Conservation (phyloP, 805 yeast species). For the Osmozyma mogii region DNA sequence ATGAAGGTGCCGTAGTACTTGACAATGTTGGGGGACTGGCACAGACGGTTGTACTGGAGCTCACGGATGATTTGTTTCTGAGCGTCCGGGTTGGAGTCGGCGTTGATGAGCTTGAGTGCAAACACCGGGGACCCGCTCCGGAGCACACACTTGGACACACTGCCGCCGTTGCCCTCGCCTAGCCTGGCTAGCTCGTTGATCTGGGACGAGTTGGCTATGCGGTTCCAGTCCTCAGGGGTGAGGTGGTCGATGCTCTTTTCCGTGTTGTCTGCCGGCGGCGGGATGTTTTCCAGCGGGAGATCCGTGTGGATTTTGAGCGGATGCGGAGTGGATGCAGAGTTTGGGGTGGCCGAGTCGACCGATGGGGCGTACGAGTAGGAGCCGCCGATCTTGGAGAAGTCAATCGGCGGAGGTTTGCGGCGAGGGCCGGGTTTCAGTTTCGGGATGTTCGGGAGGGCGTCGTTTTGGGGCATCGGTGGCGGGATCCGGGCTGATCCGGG, state of each 20-base stretch:
- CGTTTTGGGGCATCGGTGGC: constrained; percentile 12
- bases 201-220: constrained; percentile 46
- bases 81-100: constrained; percentile 76
- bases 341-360: constrained; percentile 4
- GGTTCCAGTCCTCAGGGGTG: constrained; percentile 71
- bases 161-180: constrained; percentile 95
- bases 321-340: constrained; percentile 5
- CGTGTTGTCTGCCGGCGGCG: constrained; percentile 1
- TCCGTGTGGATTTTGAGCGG: constrained; percentile 1
- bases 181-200: constrained; percentile 63
- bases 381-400: constrained; percentile 28
- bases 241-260: constrained; percentile 39
- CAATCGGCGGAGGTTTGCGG: constrained; percentile 39
- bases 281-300: neutral
- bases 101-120: constrained; percentile 71
- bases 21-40: constrained; percentile 79
- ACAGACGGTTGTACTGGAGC: constrained; percentile 76
- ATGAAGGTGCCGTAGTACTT: constrained; percentile 89
- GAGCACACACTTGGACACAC: constrained; percentile 73
- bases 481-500: constrained; percentile 29
- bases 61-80: constrained; percentile 90
- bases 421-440: constrained; percentile 8
- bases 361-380: constrained; percentile 11
- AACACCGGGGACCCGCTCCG: constrained; percentile 54
- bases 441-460: constrained; percentile 8